Base-by-base conservation (phyloP, 2,329 filamentous ascomycete genomes). In the Biscogniauxia mediterranea region DNA sequence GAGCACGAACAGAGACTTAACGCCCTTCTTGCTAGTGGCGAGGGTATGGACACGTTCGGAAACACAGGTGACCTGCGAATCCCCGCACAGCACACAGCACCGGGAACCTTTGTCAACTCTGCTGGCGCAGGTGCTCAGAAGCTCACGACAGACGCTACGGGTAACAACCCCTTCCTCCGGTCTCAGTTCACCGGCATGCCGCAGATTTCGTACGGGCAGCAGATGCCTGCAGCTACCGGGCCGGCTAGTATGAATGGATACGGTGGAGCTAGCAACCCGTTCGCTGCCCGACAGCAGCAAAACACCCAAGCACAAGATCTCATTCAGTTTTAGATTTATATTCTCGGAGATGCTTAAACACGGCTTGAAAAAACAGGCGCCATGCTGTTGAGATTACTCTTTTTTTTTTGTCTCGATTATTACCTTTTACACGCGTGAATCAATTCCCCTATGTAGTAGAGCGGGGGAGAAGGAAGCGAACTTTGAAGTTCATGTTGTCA, bases 31-130 rank as follows among this genome's bases (percentile, higher is more conserved):
- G 85, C 93, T 2, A 87, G 85, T 23, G 93, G 95, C 66, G 95
- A 99, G 60, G 95, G 95, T 23, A 91, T 96, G 81, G 95, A 99
- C 74, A 99, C 95, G 0, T 99, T 96, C 74, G 95, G 95, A 66
- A 99, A 99, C 75, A 92, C 92, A n/a, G 95, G 95, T 68, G 92
- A 98, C 66, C 83, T 97, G 54, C 93, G 95, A 76, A 96, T 99
- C 66, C 95, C 95, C 1, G 89, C 95, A 1, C 95, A 99, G 74
- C 95, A 99, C 76, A 99, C 95, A 0, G 93, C 95, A 1, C 95
- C 95, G 0, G 95, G 94, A 25, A 96, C 91, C 0, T 99, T 98
- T 75, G 89, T 99, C 78, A 99, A 99, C 79, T 96, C 92, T 62
- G 93, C 95, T 6, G 95, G 95, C 55, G 83, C 89, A 46, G 91